Evolutionary conservation across 805 yeast genomes (phyloP).

Genomic region (Monosporozyma solicola): DNA sequence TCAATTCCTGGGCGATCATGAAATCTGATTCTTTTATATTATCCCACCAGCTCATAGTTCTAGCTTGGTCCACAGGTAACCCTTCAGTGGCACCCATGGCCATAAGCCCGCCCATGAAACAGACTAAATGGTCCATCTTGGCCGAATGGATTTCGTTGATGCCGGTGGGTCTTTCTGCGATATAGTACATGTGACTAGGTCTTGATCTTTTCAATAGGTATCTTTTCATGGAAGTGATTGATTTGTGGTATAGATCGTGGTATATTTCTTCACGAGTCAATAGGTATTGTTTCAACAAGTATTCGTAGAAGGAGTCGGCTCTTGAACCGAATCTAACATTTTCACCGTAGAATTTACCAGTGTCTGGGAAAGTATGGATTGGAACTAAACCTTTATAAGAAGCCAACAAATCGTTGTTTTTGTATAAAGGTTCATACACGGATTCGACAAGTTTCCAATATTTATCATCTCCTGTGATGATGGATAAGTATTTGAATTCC

Average conservation of each 20-base stretch:
- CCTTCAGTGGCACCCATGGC: constrained; percentile 90
- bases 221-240: constrained; percentile 68
- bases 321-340: constrained; percentile 78
- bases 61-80: constrained; percentile 43
- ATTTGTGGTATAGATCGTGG: constrained; percentile 64
- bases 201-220: constrained; percentile 48
- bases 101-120: constrained; percentile 82
- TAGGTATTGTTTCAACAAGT: constrained; percentile 73
- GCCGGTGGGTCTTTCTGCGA: constrained; percentile 74
- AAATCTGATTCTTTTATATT: constrained; percentile 52
- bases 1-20: constrained; percentile 60
- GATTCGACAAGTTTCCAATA: constrained; percentile 77
- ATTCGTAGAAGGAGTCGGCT: constrained; percentile 91
- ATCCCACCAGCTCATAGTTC: constrained; percentile 49
- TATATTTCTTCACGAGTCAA: constrained; percentile 63
- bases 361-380: constrained; percentile 64
- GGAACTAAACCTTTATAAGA: constrained; percentile 68
- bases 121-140: constrained; percentile 89
- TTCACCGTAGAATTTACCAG: constrained; percentile 57
- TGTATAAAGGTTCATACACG: constrained; percentile 61
- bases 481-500: constrained; percentile 75
- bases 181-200: constrained; percentile 55
- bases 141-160: constrained; percentile 44
- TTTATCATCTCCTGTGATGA: constrained; percentile 65
- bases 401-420: constrained; percentile 34